Evolutionary conservation across 129 eudicot genomes (phyloP).

Genomic region (Chrysanthemum lavandulifolium): DNA sequence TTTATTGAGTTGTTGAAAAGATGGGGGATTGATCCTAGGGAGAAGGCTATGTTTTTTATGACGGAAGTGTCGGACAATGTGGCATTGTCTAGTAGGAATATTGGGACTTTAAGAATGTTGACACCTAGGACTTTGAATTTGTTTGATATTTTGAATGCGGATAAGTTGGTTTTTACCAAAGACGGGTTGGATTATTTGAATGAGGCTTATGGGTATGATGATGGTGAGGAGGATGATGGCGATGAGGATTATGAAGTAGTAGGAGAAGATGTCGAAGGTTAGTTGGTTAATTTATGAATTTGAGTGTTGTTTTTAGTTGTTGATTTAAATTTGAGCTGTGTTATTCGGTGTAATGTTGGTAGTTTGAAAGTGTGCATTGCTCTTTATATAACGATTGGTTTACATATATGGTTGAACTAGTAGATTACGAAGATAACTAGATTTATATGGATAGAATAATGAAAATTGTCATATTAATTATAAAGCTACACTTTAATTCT

Average conservation of each 20-base stretch:
- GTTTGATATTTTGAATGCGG: conserved; percentile 83
- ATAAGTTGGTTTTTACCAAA: conserved; percentile 71
- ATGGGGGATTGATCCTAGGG: conserved; percentile 84
- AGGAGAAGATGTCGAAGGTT: conserved; percentile 39
- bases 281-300: neutral
- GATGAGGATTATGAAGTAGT: conserved; percentile 32
- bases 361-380: neutral
- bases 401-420: no score
- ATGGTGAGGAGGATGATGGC: conserved; percentile 38
- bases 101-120: conserved; percentile 82
- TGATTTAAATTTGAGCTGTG: neutral
- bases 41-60: conserved; percentile 80
- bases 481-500: neutral
- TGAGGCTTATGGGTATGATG: conserved; percentile 71
- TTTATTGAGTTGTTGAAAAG: conserved; percentile 69
- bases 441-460: no score
- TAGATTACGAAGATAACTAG: no score
- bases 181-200: conserved; percentile 85
- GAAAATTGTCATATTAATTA: neutral
- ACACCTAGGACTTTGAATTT: conserved; percentile 89
- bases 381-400: no score
- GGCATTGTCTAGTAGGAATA: conserved; percentile 65
- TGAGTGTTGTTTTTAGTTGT: neutral
- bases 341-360: neutral
- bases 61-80: conserved; percentile 78